phyloP scores from a whole-genome alignment of 768 basidiomycete species.

The Podaxis pistillaris region DNA sequence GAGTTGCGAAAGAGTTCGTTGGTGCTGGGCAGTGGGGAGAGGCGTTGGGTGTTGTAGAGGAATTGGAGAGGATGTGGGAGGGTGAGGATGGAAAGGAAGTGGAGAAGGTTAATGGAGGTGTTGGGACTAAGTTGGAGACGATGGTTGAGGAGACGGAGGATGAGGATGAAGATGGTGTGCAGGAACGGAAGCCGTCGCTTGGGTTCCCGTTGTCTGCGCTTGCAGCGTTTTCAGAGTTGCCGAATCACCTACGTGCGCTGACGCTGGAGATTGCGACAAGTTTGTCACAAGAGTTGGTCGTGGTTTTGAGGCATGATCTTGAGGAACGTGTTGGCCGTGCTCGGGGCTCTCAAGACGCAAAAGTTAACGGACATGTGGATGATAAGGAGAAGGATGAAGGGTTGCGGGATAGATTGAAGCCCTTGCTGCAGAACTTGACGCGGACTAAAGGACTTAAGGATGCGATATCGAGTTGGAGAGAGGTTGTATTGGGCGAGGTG shows the following conservation, averaged over 20 bases:
- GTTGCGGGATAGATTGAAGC: constrained; percentile 63
- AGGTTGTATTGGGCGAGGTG: constrained; percentile 63
- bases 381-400: constrained; percentile 31
- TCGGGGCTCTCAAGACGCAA: constrained; percentile 4
- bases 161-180: background rate
- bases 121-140: constrained; percentile 10
- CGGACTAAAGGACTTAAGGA: constrained; percentile 72
- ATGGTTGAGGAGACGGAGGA: constrained; percentile 6
- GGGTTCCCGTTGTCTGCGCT: constrained; percentile 65
- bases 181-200: constrained; percentile 21
- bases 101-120: background rate
- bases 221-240: constrained; percentile 71
- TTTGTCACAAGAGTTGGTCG: constrained; percentile 76
- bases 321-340: constrained; percentile 38
- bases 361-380: constrained; percentile 13
- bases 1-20: constrained; percentile 71
- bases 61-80: constrained; percentile 61
- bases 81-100: constrained; percentile 8
- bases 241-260: constrained; percentile 66
- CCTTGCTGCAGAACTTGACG: constrained; percentile 74
- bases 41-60: constrained; percentile 73
- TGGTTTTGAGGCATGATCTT: constrained; percentile 66
- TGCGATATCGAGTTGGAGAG: constrained; percentile 66
- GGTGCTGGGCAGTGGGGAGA: constrained; percentile 85
- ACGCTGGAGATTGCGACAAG: constrained; percentile 76